Percentiles rank a stretch among this genome's conserved stretches.
Conservation (phyloP, 176 grass and related monocot genomes). For the Eleusine indica region DNA sequence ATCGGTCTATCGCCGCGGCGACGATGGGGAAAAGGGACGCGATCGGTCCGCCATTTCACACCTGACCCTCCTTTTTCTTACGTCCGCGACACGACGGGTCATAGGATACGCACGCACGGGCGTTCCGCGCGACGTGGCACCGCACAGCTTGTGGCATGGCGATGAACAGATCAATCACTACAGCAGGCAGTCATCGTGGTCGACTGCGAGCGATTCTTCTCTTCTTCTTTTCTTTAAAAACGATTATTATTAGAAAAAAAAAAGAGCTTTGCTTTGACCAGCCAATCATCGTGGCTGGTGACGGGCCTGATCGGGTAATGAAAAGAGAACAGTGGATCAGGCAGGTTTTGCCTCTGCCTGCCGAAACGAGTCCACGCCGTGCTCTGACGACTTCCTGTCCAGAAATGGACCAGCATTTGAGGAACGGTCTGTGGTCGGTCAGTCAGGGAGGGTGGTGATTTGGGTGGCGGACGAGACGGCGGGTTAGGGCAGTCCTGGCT, state of each 20-base stretch:
- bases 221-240: no score
- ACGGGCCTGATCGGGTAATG: no score
- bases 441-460: background rate
- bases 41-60: conserved; percentile 11
- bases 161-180: background rate
- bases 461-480: background rate
- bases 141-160: background rate
- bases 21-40: conserved; percentile 3
- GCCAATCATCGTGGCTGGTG: background rate
- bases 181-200: no score
- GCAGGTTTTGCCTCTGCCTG: background rate
- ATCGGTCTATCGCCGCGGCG: background rate
- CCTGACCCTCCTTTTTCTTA: background rate
- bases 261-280: background rate
- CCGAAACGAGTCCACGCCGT: background rate
- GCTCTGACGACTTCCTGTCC: background rate
- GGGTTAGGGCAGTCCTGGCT: background rate
- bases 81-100: background rate
- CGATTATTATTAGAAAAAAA: no score
- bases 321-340: no score
- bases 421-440: background rate
- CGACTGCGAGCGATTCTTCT: no score
- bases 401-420: background rate
- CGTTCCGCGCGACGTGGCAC: background rate
- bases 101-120: background rate